Evolutionary conservation across 257 asterid genomes (phyloP).

Genomic region (Agastache rugosa): DNA sequence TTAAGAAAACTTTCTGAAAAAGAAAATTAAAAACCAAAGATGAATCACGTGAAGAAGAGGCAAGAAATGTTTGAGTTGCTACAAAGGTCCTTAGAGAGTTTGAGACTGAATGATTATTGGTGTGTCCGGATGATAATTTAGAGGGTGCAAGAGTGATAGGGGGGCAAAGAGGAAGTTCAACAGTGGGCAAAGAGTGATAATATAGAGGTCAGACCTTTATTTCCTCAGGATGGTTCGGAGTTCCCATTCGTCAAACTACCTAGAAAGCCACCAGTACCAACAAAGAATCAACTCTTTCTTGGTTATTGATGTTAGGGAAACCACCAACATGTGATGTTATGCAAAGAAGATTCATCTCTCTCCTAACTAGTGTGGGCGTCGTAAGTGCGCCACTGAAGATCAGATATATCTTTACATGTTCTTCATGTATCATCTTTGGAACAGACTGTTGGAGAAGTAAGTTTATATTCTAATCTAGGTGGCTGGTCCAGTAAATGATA

Average conservation of each 20-base stretch:
- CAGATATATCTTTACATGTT: neutral
- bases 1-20: neutral
- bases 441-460: neutral
- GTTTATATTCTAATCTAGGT: neutral
- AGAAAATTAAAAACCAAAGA: neutral
- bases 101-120: neutral
- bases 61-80: conserved; percentile 1
- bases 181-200: neutral
- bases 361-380: neutral
- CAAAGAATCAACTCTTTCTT: neutral
- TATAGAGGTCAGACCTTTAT: neutral
- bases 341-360: neutral
- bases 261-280: neutral
- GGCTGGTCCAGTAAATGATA: neutral
- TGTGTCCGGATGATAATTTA: neutral
- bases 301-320: neutral
- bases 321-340: neutral
- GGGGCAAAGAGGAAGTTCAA: conserved; percentile 1
- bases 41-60: neutral
- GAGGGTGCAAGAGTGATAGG: neutral
- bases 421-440: neutral
- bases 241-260: neutral
- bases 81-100: conserved; percentile 11
- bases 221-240: neutral
- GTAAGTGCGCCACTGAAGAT: conserved; percentile 3